Percentiles rank a stretch among this genome's conserved stretches.
Conservation (phyloP, 2,329 filamentous ascomycete species). For the Capronia coronata region DNA sequence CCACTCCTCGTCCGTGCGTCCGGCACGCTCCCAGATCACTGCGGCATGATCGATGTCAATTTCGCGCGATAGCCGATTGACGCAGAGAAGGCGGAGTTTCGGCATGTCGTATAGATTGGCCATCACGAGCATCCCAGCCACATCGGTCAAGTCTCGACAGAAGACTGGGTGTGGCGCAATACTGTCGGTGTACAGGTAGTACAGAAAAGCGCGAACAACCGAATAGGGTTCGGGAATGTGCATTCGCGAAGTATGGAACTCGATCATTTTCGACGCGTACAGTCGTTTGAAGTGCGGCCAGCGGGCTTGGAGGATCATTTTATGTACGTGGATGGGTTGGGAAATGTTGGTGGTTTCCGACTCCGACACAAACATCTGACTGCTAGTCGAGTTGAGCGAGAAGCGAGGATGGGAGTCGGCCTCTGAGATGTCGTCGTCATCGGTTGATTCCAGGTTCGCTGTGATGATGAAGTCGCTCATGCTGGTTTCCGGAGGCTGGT, state of each 20-base stretch:
- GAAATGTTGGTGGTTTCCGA: conserved; percentile 50
- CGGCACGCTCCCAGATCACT: conserved; percentile 91
- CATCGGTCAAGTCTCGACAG: conserved; percentile 64
- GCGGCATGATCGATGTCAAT: conserved; percentile 92
- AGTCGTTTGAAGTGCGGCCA: conserved; percentile 95
- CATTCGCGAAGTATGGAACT: conserved; percentile 95
- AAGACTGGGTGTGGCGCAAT: conserved; percentile 59
- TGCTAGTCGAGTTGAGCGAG: conserved; percentile 21
- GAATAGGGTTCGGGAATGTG: conserved; percentile 95
- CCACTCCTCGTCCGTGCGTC: conserved; percentile 87
- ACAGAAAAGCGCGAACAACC: conserved; percentile 88
- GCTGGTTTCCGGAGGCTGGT: conserved; percentile 74
- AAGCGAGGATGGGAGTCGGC: conserved; percentile 25
- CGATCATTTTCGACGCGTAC: conserved; percentile 90
- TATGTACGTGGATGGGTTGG: conserved; percentile 85
- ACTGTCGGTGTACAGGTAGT: conserved; percentile 94
- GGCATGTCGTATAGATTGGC: conserved; percentile 97
- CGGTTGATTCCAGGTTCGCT: conserved; percentile 64
- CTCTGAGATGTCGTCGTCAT: conserved; percentile 44
- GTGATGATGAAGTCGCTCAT: conserved; percentile 89
- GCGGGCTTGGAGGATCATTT: conserved; percentile 84
- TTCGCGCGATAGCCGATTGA: conserved; percentile 82
- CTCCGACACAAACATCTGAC: conserved; percentile 23
- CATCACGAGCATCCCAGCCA: conserved; percentile 93
- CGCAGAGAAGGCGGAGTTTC: conserved; percentile 80